Conservation (phyloP, 306 rosid genomes). For the Ormosia emarginata region DNA sequence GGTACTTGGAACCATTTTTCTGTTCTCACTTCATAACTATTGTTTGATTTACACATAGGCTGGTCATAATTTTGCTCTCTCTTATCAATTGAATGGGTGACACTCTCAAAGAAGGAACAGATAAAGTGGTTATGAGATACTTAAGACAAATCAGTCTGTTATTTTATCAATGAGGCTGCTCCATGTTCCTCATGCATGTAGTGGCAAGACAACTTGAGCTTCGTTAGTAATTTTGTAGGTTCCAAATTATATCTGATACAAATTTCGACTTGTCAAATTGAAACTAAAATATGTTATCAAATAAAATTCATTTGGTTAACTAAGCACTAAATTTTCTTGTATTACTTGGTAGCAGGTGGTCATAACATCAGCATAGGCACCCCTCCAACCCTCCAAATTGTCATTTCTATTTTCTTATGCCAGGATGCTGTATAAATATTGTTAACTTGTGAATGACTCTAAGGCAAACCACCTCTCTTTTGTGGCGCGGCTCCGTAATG, state of each 20-base stretch:
- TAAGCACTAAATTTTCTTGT: not conserved
- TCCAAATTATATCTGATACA: not conserved
- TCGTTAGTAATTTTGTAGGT: not conserved
- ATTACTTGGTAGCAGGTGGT: not conserved
- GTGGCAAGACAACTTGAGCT: not conserved
- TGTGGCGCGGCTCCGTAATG: not conserved
- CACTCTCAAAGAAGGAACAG: not conserved
- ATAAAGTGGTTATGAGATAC: not conserved
- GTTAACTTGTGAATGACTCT: not conserved
- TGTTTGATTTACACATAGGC: slow-evolving; percentile 21
- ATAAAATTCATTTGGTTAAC: slow-evolving; percentile 1
- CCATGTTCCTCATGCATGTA: not conserved
- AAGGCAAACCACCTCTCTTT: not conserved
- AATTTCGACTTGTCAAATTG: not conserved
- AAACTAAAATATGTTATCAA: not conserved
- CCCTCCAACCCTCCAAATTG: too few relatives aligned
- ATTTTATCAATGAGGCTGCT: not conserved
- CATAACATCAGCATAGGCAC: not conserved
- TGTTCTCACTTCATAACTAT: not conserved
- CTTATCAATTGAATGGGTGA: not conserved
- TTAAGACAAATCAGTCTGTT: not conserved
- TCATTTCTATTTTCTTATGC: not conserved
- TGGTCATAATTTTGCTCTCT: not conserved
- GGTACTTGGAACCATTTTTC: not conserved
- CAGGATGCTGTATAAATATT: not conserved